Base-by-base conservation (phyloP, 2,329 filamentous ascomycete species). In the Geoglossum cookeanum region DNA sequence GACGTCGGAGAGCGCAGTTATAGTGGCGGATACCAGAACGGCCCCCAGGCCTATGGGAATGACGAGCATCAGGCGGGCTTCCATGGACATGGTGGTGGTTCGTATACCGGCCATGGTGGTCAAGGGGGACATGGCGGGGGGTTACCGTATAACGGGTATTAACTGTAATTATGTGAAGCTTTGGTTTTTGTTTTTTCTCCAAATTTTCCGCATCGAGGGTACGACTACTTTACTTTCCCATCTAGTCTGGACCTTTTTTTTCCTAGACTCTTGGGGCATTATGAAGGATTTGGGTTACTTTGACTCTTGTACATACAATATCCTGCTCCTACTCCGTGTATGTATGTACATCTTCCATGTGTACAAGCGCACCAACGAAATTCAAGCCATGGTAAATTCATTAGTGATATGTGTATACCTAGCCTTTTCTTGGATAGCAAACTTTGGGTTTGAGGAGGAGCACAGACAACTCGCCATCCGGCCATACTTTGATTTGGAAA, bases 1-100 rank as follows among this genome's bases (percentile, higher is more conserved):
- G 57, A 58, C 33, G 42, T 54, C 17, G n/a, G 7, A 6, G 55
- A 57, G 47, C 42, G 54, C 4, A 33, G 8, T 13, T 51, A 56
- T 22, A 37, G 17, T 27, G 55, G 29, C 22, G 17, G 35, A 32
- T 48, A 57, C 17, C 22, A 48, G 13, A 29, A 27, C 32, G 35
- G 8, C 33, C n/a, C 3, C 37, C 39, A 55, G 39, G 15, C 7
- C 17, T 13, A 45, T 17, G 54, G 44, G 13, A 35, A 45, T 29
- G 54, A 55, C 13, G 54, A 53, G 49, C 17, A 53, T 53, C 49
- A 35, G 22, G 8, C 8, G 8, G 30, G 30, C 3, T 37, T 45
- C 45, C 39, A 55, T 37, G 37, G 27, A 11, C n/a, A 55, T 27
- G 54, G 44, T 30, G 53, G 15, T 53, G 49, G 27, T 7, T n/a